Evolutionary conservation across 2,329 filamentous ascomycete genomes (phyloP), one percentile per base, ranked within the genome.

Genomic region (Neonectria hederae): DNA sequence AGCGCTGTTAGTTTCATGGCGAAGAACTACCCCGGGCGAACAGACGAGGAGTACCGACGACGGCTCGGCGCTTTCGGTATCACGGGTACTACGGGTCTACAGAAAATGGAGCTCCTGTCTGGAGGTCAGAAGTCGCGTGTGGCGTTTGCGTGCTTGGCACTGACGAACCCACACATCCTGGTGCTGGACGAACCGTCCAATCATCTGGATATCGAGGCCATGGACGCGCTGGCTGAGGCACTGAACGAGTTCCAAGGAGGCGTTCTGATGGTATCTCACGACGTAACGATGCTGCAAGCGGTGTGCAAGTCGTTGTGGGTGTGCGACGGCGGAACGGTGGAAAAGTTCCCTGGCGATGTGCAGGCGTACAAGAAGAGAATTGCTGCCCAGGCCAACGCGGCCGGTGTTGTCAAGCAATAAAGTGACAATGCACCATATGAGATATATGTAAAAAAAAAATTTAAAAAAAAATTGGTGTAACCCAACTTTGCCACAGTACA

Each of bases 71-170:
- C 96, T 28, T 94, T 92, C 77, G 91, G 90, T 76, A 91, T 91
- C 76, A 99, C 96, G 0, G 96, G 96, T 70, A 99, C 94, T 79
- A 98, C 95, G 5, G 95, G 95, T 75, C 85, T 99, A 59, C 96
- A 99, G 77, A 97, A 97, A 83, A 97, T 99, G 91, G 95, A 83
- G 45, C 81, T 97, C 54, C 82, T 99, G 4, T 99, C 96, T 14
- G 96, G 96, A 85, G 96, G 96, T 83, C 96, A 99, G 77, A 99
- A 99, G 80, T 98, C 94, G 55, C 92, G 96, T 83, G 96, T 99
- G 2, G 96, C 96, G 8, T 99, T 99, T 80, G 95, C 96, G n/a
- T 98, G 95, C 77, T 82, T 99, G 66, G 95, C 94, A 0, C 83
- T 99, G 69, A 93, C 90, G 53, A 97, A 98, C 80, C 96, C 96